Percentiles rank a stretch among this genome's conserved stretches.
phyloP scores from a whole-genome alignment of 225 moss, liverwort and hornwort species.

The Pseudoscleropodium purum region DNA sequence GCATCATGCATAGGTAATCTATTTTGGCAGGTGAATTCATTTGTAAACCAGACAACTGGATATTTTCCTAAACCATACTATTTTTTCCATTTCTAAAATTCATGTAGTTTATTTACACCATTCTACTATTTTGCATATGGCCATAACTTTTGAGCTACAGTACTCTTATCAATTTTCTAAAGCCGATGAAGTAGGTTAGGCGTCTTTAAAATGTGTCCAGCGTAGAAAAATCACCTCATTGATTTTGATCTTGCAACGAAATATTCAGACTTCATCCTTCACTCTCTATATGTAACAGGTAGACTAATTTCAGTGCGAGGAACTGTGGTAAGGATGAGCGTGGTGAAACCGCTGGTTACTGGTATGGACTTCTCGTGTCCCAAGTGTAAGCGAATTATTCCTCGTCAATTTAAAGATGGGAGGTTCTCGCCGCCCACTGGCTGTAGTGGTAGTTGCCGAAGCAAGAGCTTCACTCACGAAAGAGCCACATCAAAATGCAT shows the following conservation, averaged over 20 bases:
- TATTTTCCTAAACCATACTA: not conserved
- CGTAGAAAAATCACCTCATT: not conserved
- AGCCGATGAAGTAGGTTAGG: not conserved
- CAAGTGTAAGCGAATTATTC: constrained; percentile 68
- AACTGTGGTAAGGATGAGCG: constrained; percentile 89
- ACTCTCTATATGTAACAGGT: constrained; percentile 32
- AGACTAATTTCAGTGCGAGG: constrained; percentile 90
- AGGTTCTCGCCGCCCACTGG: constrained; percentile 75
- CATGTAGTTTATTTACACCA: not conserved
- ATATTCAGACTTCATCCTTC: not conserved
- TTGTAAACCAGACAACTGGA: not conserved
- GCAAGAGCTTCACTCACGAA: constrained; percentile 65
- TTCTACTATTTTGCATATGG: not conserved
- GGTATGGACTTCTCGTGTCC: constrained; percentile 78
- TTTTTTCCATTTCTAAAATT: not conserved
- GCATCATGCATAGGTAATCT: constrained; percentile 78
- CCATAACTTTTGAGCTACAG: not conserved
- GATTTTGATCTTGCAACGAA: not conserved
- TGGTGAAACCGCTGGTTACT: constrained; percentile 77
- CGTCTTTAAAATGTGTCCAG: not conserved
- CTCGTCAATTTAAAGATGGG: constrained; percentile 69
- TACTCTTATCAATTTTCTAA: not conserved
- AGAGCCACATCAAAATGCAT: constrained; percentile 56
- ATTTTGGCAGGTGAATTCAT: not conserved
- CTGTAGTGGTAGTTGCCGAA: constrained; percentile 82